These are phyloP conservation scores for Neoscytalidium dimidiatum DNA, from an alignment of 2,329 filamentous ascomycete genomes.

Conservation along the genomic window DNA sequence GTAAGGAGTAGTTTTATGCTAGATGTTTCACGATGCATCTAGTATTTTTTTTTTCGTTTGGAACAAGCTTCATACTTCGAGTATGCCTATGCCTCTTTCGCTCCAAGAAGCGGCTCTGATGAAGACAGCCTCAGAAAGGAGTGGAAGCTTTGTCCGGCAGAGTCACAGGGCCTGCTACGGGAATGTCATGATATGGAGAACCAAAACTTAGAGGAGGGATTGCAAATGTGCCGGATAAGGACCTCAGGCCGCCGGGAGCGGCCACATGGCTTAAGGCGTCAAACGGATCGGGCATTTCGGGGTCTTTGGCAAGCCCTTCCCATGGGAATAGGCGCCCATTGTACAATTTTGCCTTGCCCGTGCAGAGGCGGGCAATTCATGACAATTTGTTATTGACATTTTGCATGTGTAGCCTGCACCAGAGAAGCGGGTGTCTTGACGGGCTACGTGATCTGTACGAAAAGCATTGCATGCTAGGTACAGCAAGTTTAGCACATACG, in stretches of 20 bases:
- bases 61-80: background rate
- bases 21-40: conserved; percentile 1
- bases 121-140: background rate
- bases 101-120: background rate
- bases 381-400: conserved; percentile 5
- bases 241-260: conserved; percentile 12
- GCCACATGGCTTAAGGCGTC: conserved; percentile 7
- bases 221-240: background rate
- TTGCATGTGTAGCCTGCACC: background rate
- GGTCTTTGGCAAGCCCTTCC: background rate
- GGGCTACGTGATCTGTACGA: background rate
- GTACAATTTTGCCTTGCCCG: conserved; percentile 11
- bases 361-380: background rate
- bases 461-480: too few species aligned
- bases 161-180: background rate
- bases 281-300: conserved; percentile 5
- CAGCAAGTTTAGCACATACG: too few species aligned
- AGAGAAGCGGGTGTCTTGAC: background rate
- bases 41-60: conserved; percentile 5
- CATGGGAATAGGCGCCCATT: conserved; percentile 4
- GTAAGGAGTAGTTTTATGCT: background rate
- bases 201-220: conserved; percentile 7
- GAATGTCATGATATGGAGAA: background rate
- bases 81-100: background rate
- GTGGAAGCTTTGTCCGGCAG: background rate